Percentiles rank a stretch among this genome's conserved stretches.
phyloP scores from a whole-genome alignment of 2,329 filamentous ascomycete species.

The Pseudocercospora musae region DNA sequence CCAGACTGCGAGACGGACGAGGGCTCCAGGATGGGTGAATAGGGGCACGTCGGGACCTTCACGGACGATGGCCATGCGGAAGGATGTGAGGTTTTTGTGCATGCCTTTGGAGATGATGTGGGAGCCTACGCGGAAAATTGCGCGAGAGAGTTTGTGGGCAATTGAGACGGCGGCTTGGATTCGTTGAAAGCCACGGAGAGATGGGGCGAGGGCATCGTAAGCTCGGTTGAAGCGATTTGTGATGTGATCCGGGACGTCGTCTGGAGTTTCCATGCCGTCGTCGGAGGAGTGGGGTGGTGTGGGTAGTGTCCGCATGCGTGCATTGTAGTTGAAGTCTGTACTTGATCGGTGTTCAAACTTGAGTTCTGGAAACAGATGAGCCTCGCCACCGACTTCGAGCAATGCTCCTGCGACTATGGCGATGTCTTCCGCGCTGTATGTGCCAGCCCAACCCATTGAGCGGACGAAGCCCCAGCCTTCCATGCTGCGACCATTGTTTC shows the following conservation, averaged over 20 bases:
- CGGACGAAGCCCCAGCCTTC: conserved; percentile 97
- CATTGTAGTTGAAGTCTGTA: conserved; percentile 28
- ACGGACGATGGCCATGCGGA: conserved; percentile 93
- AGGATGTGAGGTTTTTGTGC: conserved; percentile 86
- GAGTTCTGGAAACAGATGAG: conserved; percentile 20
- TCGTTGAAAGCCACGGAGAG: conserved; percentile 61
- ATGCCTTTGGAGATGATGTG: conserved; percentile 89
- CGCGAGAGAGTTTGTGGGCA: conserved; percentile 84
- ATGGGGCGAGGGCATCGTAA: conserved; percentile 54
- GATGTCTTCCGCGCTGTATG: conserved; percentile 87
- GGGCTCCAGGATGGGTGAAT: conserved; percentile 86
- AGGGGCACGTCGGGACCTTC: conserved; percentile 88
- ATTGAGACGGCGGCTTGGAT: conserved; percentile 74
- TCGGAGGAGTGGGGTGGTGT: conserved; percentile 35
- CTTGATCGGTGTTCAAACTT: conserved; percentile 14
- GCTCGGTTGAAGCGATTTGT: conserved; percentile 57
- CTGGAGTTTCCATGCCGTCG: conserved; percentile 28
- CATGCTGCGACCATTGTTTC: conserved; percentile 64
- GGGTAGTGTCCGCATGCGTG: conserved; percentile 30
- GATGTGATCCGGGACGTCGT: conserved; percentile 43
- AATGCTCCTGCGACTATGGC: conserved; percentile 90
- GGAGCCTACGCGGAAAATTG: conserved; percentile 90
- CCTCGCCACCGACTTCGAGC: conserved; percentile 70
- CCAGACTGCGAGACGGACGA: conserved; percentile 93
- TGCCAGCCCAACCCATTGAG: conserved; percentile 97